These are phyloP conservation scores for Phylloporus gajari DNA, from an alignment of 1,284 basidiomycete species.

Conservation along the genomic window DNA sequence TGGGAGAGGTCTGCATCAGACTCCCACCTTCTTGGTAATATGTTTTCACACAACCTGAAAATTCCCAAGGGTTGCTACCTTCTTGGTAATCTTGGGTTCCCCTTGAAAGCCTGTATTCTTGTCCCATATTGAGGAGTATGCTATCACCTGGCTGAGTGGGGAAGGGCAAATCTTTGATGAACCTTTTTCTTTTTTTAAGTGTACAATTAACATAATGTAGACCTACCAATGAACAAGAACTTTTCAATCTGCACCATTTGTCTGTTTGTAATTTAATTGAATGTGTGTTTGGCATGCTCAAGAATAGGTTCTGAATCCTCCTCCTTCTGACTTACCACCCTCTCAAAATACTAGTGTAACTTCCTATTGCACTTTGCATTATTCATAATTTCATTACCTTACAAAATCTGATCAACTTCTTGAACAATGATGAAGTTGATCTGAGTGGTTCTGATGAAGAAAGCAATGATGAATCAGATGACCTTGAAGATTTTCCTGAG, in stretches of 20 bases:
- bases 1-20: no score
- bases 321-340: neutral
- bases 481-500: neutral
- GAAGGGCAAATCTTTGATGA: neutral
- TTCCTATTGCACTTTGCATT: neutral
- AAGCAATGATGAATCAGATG: neutral
- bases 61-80: neutral
- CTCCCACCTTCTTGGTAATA: no score
- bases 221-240: neutral
- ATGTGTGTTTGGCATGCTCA: neutral
- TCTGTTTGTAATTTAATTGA: no score
- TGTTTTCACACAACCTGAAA: neutral
- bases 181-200: neutral
- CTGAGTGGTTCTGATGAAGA: neutral
- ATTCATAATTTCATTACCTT: neutral
- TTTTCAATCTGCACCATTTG: no score
- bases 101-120: neutral
- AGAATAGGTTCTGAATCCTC: neutral
- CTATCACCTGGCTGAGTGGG: slow-evolving; percentile 2
- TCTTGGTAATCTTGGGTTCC: neutral
- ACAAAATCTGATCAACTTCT: neutral
- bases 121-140: neutral
- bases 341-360: neutral
- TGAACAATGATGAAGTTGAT: neutral
- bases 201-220: neutral